Conservation (phyloP, 2,329 filamentous ascomycete species). For the Arthrobotrys musiformis region DNA sequence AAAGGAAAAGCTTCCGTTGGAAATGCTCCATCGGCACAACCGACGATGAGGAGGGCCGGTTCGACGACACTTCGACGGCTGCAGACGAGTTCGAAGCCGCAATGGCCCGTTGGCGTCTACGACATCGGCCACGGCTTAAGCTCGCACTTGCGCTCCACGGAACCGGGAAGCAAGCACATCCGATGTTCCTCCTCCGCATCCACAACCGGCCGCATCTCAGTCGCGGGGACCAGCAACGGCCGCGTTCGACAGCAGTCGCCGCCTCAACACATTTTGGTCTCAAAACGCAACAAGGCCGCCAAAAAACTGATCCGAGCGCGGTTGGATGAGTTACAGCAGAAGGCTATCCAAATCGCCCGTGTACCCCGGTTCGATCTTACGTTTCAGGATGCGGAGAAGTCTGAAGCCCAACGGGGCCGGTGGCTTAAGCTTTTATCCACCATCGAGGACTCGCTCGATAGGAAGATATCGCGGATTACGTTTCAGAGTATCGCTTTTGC, state of each 20-base stretch:
- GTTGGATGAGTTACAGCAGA: not conserved
- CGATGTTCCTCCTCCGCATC: too few species aligned
- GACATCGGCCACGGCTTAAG: too few species aligned
- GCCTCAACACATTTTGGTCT: conserved; percentile 8
- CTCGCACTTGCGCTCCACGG: too few species aligned
- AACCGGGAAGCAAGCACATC: not conserved
- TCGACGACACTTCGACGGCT: not conserved
- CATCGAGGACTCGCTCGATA: not conserved
- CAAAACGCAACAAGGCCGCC: conserved; percentile 22
- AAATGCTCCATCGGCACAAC: conserved; percentile 16
- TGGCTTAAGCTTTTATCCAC: not conserved
- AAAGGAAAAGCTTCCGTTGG: not conserved
- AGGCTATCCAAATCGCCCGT: not conserved
- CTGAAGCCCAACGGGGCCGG: not conserved
- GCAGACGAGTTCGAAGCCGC: not conserved
- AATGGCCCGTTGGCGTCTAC: conserved; percentile 31
- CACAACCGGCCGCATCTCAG: too few species aligned
- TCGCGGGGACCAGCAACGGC: too few species aligned
- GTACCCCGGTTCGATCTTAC: not conserved
- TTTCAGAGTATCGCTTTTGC: not conserved
- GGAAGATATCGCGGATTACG: not conserved
- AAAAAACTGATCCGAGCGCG: not conserved
- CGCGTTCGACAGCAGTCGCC: not conserved
- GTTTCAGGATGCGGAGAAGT: not conserved
- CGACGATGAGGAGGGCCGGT: conserved; percentile 22